phyloP scores from a whole-genome alignment of 2,329 filamentous ascomycete genomes.

The Venturiaceae sp. region DNA sequence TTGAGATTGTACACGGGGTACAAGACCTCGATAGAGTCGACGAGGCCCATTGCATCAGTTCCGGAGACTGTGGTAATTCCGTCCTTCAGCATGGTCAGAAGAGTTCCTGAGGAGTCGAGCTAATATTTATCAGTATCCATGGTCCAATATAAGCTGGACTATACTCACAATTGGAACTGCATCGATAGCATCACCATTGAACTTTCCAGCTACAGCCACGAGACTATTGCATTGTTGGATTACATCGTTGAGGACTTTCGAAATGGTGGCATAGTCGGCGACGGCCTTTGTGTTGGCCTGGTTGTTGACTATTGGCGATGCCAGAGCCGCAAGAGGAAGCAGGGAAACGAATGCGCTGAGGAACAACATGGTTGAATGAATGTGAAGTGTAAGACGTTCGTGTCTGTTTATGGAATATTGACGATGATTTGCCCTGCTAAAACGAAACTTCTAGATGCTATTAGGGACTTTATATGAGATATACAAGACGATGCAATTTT shows the following conservation, averaged over 20 bases:
- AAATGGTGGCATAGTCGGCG: background rate
- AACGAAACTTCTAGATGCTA: background rate
- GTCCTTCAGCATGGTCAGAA: background rate
- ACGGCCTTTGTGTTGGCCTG: background rate
- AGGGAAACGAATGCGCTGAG: background rate
- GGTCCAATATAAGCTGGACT: background rate
- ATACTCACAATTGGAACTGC: background rate
- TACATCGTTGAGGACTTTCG: background rate
- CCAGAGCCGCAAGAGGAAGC: background rate
- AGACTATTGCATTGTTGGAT: constrained; percentile 2
- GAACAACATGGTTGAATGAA: constrained; percentile 1
- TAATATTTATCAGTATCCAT: background rate
- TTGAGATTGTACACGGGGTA: constrained; percentile 1
- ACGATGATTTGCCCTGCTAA: background rate
- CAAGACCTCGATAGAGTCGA: background rate
- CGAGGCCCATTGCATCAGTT: background rate
- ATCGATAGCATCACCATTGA: background rate
- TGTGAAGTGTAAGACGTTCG: background rate
- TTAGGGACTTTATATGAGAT: background rate
- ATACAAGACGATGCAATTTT: background rate
- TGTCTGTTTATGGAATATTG: background rate
- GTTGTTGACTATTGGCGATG: background rate
- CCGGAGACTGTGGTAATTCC: background rate
- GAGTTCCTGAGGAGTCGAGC: background rate
- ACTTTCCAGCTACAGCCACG: background rate